phyloP scores from a whole-genome alignment of 164 flowering plant species.

The Cinnamomum micranthum region DNA sequence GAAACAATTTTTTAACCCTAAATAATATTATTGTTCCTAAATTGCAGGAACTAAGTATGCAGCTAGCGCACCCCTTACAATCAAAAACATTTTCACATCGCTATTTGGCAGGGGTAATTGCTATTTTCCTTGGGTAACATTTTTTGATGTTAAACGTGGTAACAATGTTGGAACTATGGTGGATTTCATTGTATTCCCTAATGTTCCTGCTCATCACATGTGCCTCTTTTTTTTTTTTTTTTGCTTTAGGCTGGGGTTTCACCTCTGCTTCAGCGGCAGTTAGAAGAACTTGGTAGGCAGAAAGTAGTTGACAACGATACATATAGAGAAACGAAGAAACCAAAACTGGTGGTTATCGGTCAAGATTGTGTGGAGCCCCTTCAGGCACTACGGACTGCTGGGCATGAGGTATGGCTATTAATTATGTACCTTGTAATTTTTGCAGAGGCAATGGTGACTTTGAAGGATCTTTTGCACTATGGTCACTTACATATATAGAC shows the following conservation, averaged over 20 bases:
- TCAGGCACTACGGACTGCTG: slow-evolving; percentile 69
- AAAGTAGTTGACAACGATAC: slow-evolving; percentile 21
- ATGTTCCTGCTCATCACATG: not conserved
- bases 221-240: slow-evolving; percentile 9
- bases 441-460: not conserved
- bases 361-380: slow-evolving; percentile 86
- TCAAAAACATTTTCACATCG: slow-evolving; percentile 79
- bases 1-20: not conserved
- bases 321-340: slow-evolving; percentile 29
- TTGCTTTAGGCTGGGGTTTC: slow-evolving; percentile 71
- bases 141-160: not conserved
- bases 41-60: slow-evolving; percentile 66
- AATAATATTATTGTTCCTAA: not conserved
- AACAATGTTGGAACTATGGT: too few relatives aligned
- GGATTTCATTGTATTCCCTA: not conserved
- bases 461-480: too few relatives aligned
- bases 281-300: slow-evolving; percentile 60
- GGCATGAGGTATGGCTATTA: slow-evolving; percentile 59
- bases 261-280: slow-evolving; percentile 71
- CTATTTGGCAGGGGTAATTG: slow-evolving; percentile 79
- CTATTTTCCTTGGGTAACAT: slow-evolving; percentile 1
- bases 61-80: slow-evolving; percentile 75
- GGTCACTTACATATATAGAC: too few relatives aligned
- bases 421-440: not conserved
- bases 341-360: slow-evolving; percentile 75